Evolutionary conservation across 176 grass and related monocot species (phyloP), one percentile per base, ranked within the genome.

Genomic region (sorghum (Sorghum bicolor)): DNA sequence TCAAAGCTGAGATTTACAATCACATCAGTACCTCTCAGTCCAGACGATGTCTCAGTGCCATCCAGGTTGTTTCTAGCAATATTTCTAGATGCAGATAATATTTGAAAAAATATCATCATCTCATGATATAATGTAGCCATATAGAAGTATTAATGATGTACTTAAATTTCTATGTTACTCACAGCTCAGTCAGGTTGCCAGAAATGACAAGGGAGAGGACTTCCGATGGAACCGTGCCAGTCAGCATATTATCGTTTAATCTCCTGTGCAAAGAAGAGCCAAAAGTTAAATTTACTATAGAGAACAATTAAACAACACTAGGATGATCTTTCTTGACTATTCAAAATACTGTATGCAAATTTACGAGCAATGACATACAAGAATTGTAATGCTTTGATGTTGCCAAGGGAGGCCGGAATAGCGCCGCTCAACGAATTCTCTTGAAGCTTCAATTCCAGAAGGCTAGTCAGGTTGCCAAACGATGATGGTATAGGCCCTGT

Each of bases 121-220:
- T 24, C 13, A 1, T 43, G n/a, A 8, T 79, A 20, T 20, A 11
- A 22, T 17, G 6, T 60, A 38, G 2, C 11, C 2, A 65, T 32
- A 13, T 38, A 8, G n/a, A 72, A 43, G 60, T 28, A 1, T 2
- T 44, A 64, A 47, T 47, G 9, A 20, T 11, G 5, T 14, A 52
- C n/a, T 47, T 4, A 65, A 43, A 44, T 64, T 64, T 0, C 0
- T 28, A 12, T 3, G 31, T 20, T 77, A 83, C 81, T 63, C 64
- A 89, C 87, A 89, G 17, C 5, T 89, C 87, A 8, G 70, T 17
- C 78, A 89, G 76, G 29, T 89, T 47, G 0, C 83, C 78, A 17
- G 5, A 3, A 32, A 85, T 3, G 10, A 71, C 41, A 64, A 89
- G 83, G 3, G 71, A 82, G 30, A 89, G 87, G 32, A 85, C 6